Base-by-base conservation (phyloP, 805 yeast genomes). In the Ogataea allantospora region DNA sequence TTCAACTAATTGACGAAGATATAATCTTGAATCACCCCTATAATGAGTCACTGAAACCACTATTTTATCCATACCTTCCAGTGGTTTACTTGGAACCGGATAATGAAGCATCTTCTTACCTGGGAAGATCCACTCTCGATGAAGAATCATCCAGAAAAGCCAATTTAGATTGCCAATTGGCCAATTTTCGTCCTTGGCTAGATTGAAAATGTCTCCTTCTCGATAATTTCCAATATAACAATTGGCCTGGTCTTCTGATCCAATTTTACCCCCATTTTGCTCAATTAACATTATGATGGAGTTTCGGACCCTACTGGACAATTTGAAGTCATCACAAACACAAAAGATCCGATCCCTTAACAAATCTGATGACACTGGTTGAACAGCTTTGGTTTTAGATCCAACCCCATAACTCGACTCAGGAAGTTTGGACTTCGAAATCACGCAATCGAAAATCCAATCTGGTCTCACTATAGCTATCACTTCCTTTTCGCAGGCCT, bases 11-110 rank as follows among this genome's bases (percentile, higher is more conserved):
- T 69, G 69, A 37, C 80, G 78, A 23, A 93, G 62, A 51, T 87
- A 91, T 25, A 67, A 64, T 28, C 99, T 65, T 1, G 95, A 84
- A 53, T 84, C 93, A 0, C 97, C 97, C 15, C 83, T 75, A 54
- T 85, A 88, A 51, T 88, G 87, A 0, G 96, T 81, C 3, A 86
- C 74, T 7, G 88, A 71, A 8, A 88, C 73, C 3, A 69, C 63
- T 25, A 78, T 58, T n/a, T 73, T 69, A 11, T 64, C 62, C 67
- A 83, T 75, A 5, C 70, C 77, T 2, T 73, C 66, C 2, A 87
- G 49, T 0, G 78, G 78, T 1, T 57, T 65, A 15, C 58, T 55
- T 5, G 78, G 80, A 3, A 70, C 66, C 0, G 98, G 98, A 52
- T 79, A 78, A 51, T 84, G 88, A 5, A 88, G 68, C 12, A 89